Evolutionary conservation across 169 alveolate species (phyloP).

Genomic region (Plasmodium cynomolgi): DNA sequence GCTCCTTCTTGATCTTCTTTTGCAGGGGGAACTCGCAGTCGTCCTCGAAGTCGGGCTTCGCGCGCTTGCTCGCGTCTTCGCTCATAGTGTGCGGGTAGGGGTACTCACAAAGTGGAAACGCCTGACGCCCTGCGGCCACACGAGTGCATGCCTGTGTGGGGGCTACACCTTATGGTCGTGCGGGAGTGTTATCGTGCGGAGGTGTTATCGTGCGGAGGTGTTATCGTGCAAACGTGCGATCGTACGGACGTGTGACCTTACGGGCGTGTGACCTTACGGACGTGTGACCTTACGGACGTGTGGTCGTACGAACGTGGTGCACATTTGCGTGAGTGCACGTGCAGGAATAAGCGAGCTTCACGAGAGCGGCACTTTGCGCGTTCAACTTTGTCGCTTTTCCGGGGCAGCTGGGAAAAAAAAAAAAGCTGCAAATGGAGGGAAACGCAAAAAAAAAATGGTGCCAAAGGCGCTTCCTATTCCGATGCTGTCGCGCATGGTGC

Average conservation of each 20-base stretch:
- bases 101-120: not conserved
- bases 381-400: not conserved
- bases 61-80: not conserved
- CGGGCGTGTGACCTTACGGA: not conserved
- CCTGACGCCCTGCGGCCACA: not conserved
- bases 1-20: constrained; percentile 36
- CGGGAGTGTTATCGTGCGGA: not conserved
- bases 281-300: not conserved
- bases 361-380: not conserved
- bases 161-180: not conserved
- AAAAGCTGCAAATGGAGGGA: not conserved
- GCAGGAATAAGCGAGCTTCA: not conserved
- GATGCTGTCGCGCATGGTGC: not conserved
- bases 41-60: not conserved
- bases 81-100: not conserved
- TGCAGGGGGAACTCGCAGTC: constrained; percentile 20
- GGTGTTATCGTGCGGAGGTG: not conserved
- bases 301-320: not conserved
- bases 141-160: not conserved
- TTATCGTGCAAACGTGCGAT: not conserved
- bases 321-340: not conserved
- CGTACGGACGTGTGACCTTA: too few species aligned
- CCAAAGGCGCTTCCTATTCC: not conserved
- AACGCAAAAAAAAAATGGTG: not conserved
- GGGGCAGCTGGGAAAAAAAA: not conserved